Evolutionary conservation across 1,139 yeast species (phyloP), one percentile per base, ranked within the genome.

Genomic region (Saccharomyces hybrid): DNA sequence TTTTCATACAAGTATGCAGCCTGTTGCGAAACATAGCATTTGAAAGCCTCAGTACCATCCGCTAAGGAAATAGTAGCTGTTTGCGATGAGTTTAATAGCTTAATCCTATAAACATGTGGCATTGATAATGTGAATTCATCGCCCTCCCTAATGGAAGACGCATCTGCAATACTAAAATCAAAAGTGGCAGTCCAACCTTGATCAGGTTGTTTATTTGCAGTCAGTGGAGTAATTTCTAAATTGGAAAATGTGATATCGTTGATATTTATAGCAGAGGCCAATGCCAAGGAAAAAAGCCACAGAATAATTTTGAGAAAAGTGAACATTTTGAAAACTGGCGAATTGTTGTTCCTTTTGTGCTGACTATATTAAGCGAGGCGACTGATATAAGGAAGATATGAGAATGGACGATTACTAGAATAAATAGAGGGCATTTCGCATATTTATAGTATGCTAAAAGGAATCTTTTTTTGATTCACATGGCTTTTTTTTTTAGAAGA

Each of bases 171-270:
- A 14, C 51, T 48, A 55, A 63, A 72, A 14, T 61, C 66, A 25
- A 72, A 59, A 1, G 62, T 55, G 13, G 70, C 69, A 9, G 60
- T 57, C 75, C 75, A 72, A 32, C 70, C 69, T 49, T 61, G 58
- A 28, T 63, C 61, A 11, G 75, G 75, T 34, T 55, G 56, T 29
- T 53, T 54, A 4, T 53, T 51, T 4, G 60, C 60, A 9, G 61
- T 56, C 20, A 59, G 58, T 29, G 67, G 61, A 34, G 58, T 50
- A 26, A 68, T 48, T 2, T 60, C 55, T 41, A 67, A 54, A 7
- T 60, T 57, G 1, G 64, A 61, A 51, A 61, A 63, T 7, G 55
- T 47, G 48, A 63, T 49, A 2, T 44, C 42, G 2, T 50, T 29
- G 11, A 62, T 56, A 46, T 57, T 60, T 20, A 59, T 53, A 34